Evolutionary conservation across 2,329 filamentous ascomycete genomes (phyloP).

Genomic region (Amauroascus niger): DNA sequence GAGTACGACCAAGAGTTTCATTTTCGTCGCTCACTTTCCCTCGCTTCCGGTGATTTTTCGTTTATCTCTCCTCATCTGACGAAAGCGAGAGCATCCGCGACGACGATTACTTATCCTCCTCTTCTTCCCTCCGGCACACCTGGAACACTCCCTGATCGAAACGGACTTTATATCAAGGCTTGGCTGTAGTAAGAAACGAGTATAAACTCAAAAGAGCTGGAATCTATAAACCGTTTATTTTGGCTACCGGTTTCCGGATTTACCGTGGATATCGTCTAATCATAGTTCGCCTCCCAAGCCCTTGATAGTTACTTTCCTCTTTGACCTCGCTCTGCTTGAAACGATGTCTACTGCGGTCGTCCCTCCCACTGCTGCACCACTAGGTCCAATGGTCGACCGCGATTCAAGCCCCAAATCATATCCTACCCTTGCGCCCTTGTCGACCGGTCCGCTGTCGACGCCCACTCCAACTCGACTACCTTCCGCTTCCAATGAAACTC

Average conservation of each 20-base stretch:
- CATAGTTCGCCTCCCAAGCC: neutral
- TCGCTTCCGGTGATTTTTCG: neutral
- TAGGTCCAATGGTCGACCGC: constrained; percentile 37
- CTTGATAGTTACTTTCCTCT: neutral
- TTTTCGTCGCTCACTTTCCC: constrained; percentile 4
- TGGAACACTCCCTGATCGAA: too few species aligned
- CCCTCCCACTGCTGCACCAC: constrained; percentile 35
- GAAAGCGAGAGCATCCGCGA: neutral
- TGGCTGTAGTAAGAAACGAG: neutral
- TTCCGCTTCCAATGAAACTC: constrained; percentile 24
- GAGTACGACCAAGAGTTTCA: neutral
- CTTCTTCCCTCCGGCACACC: too few species aligned
- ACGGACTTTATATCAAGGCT: neutral
- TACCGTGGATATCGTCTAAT: neutral
- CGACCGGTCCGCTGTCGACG: constrained; percentile 27
- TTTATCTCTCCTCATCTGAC: neutral
- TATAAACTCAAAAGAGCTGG: neutral
- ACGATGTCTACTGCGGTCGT: constrained; percentile 43
- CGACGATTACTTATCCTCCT: neutral
- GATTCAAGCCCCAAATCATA: constrained; percentile 39
- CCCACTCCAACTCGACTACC: constrained; percentile 28
- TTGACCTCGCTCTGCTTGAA: neutral
- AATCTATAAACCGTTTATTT: neutral
- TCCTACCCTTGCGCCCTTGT: constrained; percentile 34
- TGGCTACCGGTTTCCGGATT: constrained; percentile 4